A percentile compares a stretch with the other conserved stretches of the same genome.
Evolutionary conservation across 2,329 filamentous ascomycete genomes (phyloP).

Genomic region (Alternaria solani): DNA sequence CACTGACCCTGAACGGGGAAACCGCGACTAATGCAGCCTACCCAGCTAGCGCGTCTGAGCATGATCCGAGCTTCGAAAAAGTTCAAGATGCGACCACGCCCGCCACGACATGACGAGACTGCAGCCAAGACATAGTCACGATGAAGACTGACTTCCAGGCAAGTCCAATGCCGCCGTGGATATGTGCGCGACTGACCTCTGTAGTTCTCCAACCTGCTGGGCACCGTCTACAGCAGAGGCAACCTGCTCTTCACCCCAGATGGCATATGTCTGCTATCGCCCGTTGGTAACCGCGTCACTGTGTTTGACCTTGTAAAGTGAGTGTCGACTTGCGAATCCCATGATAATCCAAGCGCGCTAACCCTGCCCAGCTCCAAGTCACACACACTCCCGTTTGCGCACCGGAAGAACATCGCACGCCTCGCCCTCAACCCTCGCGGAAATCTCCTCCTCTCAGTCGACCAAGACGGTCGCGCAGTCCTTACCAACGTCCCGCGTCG

Average conservation of each 20-base stretch:
- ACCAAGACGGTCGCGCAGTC: slow-evolving; percentile 93
- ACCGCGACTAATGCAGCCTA: slow-evolving; percentile 38
- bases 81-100: slow-evolving; percentile 40
- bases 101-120: slow-evolving; percentile 31
- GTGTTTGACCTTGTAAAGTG: slow-evolving; percentile 97
- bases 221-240: slow-evolving; percentile 97
- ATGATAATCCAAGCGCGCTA: not conserved
- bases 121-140: slow-evolving; percentile 31
- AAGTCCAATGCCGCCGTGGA: slow-evolving; percentile 30
- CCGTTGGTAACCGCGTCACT: slow-evolving; percentile 93
- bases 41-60: slow-evolving; percentile 18
- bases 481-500: slow-evolving; percentile 88
- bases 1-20: slow-evolving; percentile 49
- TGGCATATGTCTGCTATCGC: slow-evolving; percentile 93
- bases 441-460: slow-evolving; percentile 90
- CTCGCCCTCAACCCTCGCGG: slow-evolving; percentile 89
- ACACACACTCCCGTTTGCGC: slow-evolving; percentile 85
- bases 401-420: slow-evolving; percentile 90
- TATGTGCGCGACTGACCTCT: slow-evolving; percentile 34
- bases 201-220: slow-evolving; percentile 98
- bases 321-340: slow-evolving; percentile 31
- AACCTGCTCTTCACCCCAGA: slow-evolving; percentile 97
- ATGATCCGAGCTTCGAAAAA: slow-evolving; percentile 39
- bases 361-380: slow-evolving; percentile 75
- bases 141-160: slow-evolving; percentile 99